Evolutionary conservation across 2,329 filamentous ascomycete genomes (phyloP), one percentile per base, ranked within the genome.

Genomic region (Stachybotrys echinatus): DNA sequence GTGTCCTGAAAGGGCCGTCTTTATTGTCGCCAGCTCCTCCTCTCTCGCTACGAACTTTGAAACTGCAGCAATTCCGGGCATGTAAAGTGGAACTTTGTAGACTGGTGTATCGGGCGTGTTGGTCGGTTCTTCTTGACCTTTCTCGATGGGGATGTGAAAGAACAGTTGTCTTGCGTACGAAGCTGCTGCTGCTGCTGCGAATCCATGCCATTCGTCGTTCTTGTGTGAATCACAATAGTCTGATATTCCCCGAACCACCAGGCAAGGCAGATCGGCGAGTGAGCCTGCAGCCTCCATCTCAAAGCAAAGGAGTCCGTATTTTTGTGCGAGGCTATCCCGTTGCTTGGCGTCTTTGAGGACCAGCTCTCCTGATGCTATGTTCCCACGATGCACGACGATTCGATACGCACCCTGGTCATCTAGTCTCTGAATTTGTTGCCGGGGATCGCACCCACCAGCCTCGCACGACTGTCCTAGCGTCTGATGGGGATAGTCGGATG

Each of bases 21-120:
- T 49, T 22, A 60, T 55, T 23, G 50, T 20, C 12, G 50, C 50
- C n/a, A 58, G 51, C 34, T 58, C 55, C 3, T 50, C 50, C 23
- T 52, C 42, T 53, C 56, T 54, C 17, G 47, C 52, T 17, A 59
- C 47, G 23, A 59, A 59, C 23, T 53, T 19, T 8, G 45, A 45
- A n/a, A 39, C 31, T 22, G 45, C 43, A 27, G 47, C 37, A 12
- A 49, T 52, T 44, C 34, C 44, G 7, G 39, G 31, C 17, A 50
- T 21, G 50, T 47, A 51, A 12, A 52, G 31, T 19, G 50, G 17
- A 49, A 53, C n/a, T n/a, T n/a, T n/a, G n/a, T n/a, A n/a, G n/a
- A n/a, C n/a, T n/a, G n/a, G n/a, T n/a, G n/a, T n/a, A n/a, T n/a
- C n/a, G n/a, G n/a, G n/a, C n/a, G n/a, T n/a, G n/a, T n/a, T n/a